phyloP scores from a whole-genome alignment of 306 rosid genomes.

The Astragalus glycyphyllos region DNA sequence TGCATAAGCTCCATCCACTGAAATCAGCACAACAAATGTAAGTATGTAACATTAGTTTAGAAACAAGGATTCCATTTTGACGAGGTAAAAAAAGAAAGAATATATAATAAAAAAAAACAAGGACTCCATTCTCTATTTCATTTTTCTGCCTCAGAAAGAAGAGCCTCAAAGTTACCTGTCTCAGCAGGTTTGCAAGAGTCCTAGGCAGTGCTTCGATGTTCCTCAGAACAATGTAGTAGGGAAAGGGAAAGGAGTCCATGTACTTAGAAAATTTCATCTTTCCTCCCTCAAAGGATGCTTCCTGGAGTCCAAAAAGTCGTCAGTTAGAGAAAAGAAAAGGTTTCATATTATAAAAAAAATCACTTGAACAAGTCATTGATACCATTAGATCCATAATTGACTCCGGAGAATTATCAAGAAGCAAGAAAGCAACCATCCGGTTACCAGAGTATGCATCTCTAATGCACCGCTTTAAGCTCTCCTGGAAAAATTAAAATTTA shows the following conservation, averaged over 20 bases:
- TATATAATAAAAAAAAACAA: too few species aligned
- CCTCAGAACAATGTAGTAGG: constrained; percentile 71
- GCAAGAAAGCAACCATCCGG: constrained; percentile 86
- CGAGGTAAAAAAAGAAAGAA: too few species aligned
- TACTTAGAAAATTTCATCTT: constrained; percentile 56
- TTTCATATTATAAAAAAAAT: constrained; percentile 12
- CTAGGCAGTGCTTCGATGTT: constrained; percentile 86
- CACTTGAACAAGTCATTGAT: constrained; percentile 9
- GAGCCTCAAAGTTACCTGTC: constrained; percentile 63
- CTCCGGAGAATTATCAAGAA: constrained; percentile 74
- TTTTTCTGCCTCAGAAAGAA: background rate
- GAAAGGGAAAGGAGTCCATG: constrained; percentile 90
- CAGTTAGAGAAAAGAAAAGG: background rate
- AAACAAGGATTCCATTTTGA: background rate
- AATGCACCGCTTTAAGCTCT: constrained; percentile 62
- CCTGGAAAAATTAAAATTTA: constrained; percentile 46
- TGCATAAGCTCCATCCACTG: constrained; percentile 98
- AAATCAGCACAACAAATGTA: constrained; percentile 40
- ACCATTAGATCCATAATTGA: constrained; percentile 73
- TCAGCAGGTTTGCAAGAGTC: constrained; percentile 77
- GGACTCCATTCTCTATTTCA: background rate
- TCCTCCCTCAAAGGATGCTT: constrained; percentile 60
- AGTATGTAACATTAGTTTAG: constrained; percentile 9
- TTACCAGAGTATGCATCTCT: constrained; percentile 64
- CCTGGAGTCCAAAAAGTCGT: constrained; percentile 54